Conservation (phyloP, 2,329 filamentous ascomycete species). For the Juglanconis oblonga region DNA sequence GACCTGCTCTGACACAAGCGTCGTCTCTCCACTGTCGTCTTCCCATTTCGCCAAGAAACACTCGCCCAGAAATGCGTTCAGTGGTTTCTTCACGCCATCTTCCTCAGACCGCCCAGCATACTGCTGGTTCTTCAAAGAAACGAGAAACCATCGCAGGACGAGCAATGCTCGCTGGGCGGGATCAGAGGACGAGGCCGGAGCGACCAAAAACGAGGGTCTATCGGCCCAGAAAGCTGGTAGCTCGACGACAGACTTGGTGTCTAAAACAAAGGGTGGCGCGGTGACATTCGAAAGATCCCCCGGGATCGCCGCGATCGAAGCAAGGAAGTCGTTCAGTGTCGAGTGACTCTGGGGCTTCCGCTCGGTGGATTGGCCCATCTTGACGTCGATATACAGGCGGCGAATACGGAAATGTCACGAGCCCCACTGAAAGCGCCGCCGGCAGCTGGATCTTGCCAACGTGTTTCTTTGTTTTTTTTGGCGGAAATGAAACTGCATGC, state of each 20-base stretch:
- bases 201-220: conserved; percentile 46
- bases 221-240: conserved; percentile 58
- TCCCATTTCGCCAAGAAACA: conserved; percentile 37
- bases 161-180: conserved; percentile 39
- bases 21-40: conserved; percentile 25
- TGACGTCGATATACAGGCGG: background rate
- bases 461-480: background rate
- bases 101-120: conserved; percentile 25
- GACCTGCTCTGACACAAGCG: conserved; percentile 26
- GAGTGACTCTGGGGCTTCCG: conserved; percentile 21
- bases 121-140: conserved; percentile 43
- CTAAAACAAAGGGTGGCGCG: conserved; percentile 53
- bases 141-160: conserved; percentile 47
- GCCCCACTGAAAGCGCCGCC: background rate
- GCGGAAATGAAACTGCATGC: background rate
- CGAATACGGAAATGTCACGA: background rate
- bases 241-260: conserved; percentile 51
- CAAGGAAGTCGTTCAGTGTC: conserved; percentile 29
- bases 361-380: background rate
- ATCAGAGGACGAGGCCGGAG: conserved; percentile 37
- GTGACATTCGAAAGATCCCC: conserved; percentile 55
- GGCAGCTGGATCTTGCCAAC: background rate
- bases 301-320: conserved; percentile 53
- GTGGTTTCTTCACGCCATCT: conserved; percentile 45
- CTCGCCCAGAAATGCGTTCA: conserved; percentile 49